Evolutionary conservation across 352 stramenopile genomes (phyloP).

Genomic region (Phytophthora melonis): DNA sequence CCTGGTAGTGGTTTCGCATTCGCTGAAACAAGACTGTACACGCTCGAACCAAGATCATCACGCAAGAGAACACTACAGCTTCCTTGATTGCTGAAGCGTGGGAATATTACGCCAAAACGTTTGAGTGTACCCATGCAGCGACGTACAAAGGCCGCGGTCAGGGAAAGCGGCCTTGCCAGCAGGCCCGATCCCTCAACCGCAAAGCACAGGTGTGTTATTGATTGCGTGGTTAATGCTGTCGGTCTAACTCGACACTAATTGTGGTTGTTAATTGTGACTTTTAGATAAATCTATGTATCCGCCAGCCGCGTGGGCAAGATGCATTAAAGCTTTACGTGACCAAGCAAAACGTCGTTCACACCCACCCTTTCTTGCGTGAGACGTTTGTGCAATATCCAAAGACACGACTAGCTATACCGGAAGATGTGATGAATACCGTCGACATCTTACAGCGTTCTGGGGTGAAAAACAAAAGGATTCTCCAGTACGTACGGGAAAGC

Average conservation of each 20-base stretch:
- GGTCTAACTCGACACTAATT: background rate
- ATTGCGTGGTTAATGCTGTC: background rate
- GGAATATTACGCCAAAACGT: background rate
- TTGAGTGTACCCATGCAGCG: background rate
- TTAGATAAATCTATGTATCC: background rate
- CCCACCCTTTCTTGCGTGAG: background rate
- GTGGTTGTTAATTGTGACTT: background rate
- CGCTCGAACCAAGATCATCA: background rate
- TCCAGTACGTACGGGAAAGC: background rate
- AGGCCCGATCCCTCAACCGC: background rate
- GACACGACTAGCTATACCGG: background rate
- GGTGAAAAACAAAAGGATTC: background rate
- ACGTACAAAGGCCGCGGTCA: background rate
- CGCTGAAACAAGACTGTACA: background rate
- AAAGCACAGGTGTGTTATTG: background rate
- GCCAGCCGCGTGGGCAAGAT: background rate
- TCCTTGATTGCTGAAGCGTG: background rate
- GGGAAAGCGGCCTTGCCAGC: background rate
- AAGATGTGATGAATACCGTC: background rate
- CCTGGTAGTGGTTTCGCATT: background rate
- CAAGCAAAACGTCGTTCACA: background rate
- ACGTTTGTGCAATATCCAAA: background rate
- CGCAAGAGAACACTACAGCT: background rate
- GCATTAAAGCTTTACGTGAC: background rate
- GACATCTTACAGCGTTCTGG: background rate